Evolutionary conservation across 1,284 basidiomycete genomes (phyloP).

Genomic region (Phellopilus nigrolimitatus): DNA sequence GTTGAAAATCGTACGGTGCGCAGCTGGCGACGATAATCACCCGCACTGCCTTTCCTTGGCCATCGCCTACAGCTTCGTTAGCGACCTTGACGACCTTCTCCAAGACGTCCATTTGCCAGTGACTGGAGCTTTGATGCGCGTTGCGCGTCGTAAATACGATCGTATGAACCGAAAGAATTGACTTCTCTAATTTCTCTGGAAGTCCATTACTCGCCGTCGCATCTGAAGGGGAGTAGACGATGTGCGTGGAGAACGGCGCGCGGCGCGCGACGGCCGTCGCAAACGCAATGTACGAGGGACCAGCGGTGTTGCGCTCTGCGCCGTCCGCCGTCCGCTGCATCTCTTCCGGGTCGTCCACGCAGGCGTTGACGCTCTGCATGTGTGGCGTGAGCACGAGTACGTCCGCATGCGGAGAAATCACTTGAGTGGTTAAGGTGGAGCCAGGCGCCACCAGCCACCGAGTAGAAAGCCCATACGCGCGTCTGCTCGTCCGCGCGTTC

Average conservation of each 20-base stretch:
- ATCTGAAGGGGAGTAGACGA: conserved; percentile 38
- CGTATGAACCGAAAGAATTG: conserved; percentile 25
- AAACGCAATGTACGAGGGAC: conserved; percentile 49
- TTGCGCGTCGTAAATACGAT: conserved; percentile 57
- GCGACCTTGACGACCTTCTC: conserved; percentile 21
- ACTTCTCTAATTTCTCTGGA: conserved; percentile 22
- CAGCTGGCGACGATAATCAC: conserved; percentile 53
- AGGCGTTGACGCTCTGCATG: conserved; percentile 52
- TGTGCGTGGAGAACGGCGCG: conserved; percentile 34
- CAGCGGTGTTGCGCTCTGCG: conserved; percentile 48
- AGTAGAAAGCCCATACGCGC: conserved; percentile 44
- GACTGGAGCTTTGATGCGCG: conserved; percentile 37
- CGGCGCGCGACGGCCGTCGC: conserved; percentile 35
- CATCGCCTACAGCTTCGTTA: not conserved
- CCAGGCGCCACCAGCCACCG: conserved; percentile 21
- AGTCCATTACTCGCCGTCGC: conserved; percentile 21
- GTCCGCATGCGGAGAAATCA: conserved; percentile 7
- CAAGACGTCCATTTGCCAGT: conserved; percentile 51
- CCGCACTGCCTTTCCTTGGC: conserved; percentile 21
- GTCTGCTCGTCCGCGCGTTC: conserved; percentile 39
- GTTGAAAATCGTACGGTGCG: conserved; percentile 62
- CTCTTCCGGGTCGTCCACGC: conserved; percentile 48
- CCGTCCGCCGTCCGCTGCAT: conserved; percentile 40
- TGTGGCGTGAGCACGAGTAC: conserved; percentile 39
- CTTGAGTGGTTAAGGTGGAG: too few relatives aligned